phyloP scores from a whole-genome alignment of 345 rosid genomes.

The Sisymbrium irio region DNA sequence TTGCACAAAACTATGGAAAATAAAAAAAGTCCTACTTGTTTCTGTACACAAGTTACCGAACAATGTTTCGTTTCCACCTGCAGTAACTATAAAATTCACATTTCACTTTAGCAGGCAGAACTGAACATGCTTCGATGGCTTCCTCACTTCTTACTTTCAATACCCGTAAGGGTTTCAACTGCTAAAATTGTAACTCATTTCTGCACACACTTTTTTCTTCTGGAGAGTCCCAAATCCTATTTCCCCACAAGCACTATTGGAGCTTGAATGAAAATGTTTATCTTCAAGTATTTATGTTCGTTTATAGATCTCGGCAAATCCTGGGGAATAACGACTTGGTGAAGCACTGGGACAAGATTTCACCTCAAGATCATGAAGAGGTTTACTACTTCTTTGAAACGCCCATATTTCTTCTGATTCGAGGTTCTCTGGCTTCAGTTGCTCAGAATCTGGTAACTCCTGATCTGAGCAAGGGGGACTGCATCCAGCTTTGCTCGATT shows the following conservation, averaged over 20 bases:
- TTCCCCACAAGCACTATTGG: neutral
- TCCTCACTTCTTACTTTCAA: slow-evolving; percentile 5
- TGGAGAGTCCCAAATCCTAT: neutral
- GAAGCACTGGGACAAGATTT: slow-evolving; percentile 34
- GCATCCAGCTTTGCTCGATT: slow-evolving; percentile 22
- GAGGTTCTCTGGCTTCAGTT: slow-evolving; percentile 22
- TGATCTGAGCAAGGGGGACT: slow-evolving; percentile 15
- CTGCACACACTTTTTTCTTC: neutral
- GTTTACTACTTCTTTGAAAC: slow-evolving; percentile 14
- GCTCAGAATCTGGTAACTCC: slow-evolving; percentile 32
- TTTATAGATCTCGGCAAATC: slow-evolving; percentile 17
- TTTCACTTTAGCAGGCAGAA: neutral
- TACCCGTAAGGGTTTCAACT: neutral
- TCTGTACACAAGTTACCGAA: slow-evolving; percentile 10
- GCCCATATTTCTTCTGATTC: neutral
- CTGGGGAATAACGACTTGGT: slow-evolving; percentile 24
- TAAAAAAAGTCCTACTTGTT: neutral
- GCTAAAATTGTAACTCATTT: neutral
- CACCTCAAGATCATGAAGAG: slow-evolving; percentile 28
- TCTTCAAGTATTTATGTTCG: slow-evolving; percentile 27
- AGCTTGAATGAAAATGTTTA: neutral
- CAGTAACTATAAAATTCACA: slow-evolving; percentile 20
- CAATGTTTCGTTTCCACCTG: slow-evolving; percentile 15
- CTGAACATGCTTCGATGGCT: neutral
- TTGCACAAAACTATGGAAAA: neutral